Evolutionary conservation across 1,139 yeast genomes (phyloP).

Genomic region (Suhomyces panamericanus): DNA sequence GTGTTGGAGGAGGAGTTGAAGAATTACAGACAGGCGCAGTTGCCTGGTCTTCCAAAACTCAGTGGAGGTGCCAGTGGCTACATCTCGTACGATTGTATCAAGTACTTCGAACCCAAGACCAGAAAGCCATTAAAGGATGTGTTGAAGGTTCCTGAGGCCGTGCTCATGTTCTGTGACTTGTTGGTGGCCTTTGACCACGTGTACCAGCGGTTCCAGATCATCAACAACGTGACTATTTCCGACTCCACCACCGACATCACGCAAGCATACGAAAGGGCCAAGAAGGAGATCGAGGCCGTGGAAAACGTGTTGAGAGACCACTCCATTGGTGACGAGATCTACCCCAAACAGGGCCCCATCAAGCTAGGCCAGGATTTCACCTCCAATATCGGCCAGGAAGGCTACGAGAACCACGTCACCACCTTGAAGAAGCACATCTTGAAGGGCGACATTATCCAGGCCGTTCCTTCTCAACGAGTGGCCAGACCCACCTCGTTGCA

Average conservation of each 20-base stretch:
- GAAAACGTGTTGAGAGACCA: constrained; percentile 50
- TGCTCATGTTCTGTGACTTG: constrained; percentile 86
- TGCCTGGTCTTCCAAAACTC: constrained; percentile 79
- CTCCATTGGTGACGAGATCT: constrained; percentile 27
- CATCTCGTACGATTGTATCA: constrained; percentile 92
- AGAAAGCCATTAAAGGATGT: constrained; percentile 71
- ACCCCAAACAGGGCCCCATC: constrained; percentile 69
- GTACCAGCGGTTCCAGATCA: constrained; percentile 86
- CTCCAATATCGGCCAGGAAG: constrained; percentile 90
- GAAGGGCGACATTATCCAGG: constrained; percentile 93
- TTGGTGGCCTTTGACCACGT: constrained; percentile 93
- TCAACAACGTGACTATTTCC: constrained; percentile 65
- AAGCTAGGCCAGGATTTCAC: constrained; percentile 62
- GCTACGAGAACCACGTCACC: constrained; percentile 81
- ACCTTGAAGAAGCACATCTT: constrained; percentile 76
- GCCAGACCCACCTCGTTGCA: constrained; percentile 93
- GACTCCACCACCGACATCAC: constrained; percentile 42
- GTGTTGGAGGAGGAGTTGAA: constrained; percentile 72
- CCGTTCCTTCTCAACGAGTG: constrained; percentile 95
- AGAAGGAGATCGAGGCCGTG: constrained; percentile 55
- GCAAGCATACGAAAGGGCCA: constrained; percentile 56
- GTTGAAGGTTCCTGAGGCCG: constrained; percentile 84
- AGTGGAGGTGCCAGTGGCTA: constrained; percentile 98
- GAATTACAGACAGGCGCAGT: constrained; percentile 62
- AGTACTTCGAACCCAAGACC: constrained; percentile 93